A percentile compares a stretch with the other conserved stretches of the same genome.
Conservation (phyloP, 2,329 filamentous ascomycete species). For the Diaporthe humulicola region DNA sequence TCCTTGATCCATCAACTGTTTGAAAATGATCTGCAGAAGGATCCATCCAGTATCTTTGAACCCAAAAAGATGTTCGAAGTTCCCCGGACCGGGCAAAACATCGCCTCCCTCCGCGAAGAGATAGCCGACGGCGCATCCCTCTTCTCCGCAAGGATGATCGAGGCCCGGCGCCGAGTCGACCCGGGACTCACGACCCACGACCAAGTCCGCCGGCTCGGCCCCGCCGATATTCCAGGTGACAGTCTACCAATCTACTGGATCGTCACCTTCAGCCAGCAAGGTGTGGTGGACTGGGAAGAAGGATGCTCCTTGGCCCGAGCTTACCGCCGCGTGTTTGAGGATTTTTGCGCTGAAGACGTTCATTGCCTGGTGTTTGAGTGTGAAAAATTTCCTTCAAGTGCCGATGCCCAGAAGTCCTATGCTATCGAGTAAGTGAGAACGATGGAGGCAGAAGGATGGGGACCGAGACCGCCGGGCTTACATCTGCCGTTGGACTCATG, state of each 20-base stretch:
- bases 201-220: not conserved
- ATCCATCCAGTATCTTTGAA: not conserved
- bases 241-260: not conserved
- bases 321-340: not conserved
- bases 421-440: not conserved
- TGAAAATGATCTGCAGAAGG: not conserved
- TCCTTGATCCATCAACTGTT: not conserved
- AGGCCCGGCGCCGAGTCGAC: not conserved
- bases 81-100: not conserved
- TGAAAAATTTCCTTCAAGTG: not conserved
- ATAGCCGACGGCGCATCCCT: not conserved
- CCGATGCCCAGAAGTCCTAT: not conserved
- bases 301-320: not conserved
- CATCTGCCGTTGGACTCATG: too few relatives aligned
- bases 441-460: too few relatives aligned
- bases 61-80: not conserved
- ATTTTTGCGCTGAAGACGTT: not conserved
- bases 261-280: not conserved
- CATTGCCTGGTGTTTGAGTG: conserved; percentile 4
- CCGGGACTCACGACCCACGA: not conserved
- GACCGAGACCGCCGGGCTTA: too few relatives aligned
- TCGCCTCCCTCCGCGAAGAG: not conserved
- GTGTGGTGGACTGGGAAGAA: not conserved
- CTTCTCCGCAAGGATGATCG: not conserved
- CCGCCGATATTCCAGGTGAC: not conserved